A percentile compares a stretch with the other conserved stretches of the same genome.
Conservation (phyloP, 1,284 basidiomycete genomes). For the Crucibulum parvulum region DNA sequence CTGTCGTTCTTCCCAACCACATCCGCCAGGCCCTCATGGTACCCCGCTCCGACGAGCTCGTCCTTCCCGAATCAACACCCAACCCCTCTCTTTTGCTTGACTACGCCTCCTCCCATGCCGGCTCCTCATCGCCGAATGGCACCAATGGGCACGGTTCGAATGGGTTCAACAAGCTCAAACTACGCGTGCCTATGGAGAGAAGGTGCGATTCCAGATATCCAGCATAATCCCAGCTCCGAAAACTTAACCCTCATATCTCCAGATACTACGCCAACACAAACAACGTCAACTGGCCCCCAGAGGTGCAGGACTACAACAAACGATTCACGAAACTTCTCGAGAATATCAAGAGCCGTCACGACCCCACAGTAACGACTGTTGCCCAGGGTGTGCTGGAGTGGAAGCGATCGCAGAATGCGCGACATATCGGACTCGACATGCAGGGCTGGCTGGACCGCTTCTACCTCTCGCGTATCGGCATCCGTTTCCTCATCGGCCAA, state of each 20-base stretch:
- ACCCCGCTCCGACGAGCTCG: slow-evolving; percentile 48
- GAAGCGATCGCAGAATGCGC: slow-evolving; percentile 68
- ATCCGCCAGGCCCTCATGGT: slow-evolving; percentile 74
- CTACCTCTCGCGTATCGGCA: slow-evolving; percentile 97
- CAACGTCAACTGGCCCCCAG: slow-evolving; percentile 86
- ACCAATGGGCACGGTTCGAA: slow-evolving; percentile 40
- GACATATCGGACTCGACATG: slow-evolving; percentile 85
- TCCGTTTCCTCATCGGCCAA: slow-evolving; percentile 94
- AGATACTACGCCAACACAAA: slow-evolving; percentile 88
- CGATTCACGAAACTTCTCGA: slow-evolving; percentile 90
- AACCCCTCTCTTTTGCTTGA: slow-evolving; percentile 67
- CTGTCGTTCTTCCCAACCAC: slow-evolving; percentile 71
- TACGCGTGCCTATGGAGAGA: slow-evolving; percentile 78
- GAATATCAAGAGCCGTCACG: slow-evolving; percentile 93
- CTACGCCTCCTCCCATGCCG: slow-evolving; percentile 38
- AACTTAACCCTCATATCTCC: slow-evolving; percentile 10
- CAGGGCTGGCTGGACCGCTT: slow-evolving; percentile 98
- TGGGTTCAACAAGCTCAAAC: slow-evolving; percentile 58
- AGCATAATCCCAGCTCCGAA: slow-evolving; percentile 4
- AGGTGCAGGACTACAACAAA: slow-evolving; percentile 94
- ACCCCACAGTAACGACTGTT: slow-evolving; percentile 97
- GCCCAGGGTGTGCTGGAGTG: slow-evolving; percentile 90
- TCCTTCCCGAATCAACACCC: slow-evolving; percentile 71
- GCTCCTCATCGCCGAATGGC: slow-evolving; percentile 24
- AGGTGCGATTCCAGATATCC: slow-evolving; percentile 48